Base-by-base conservation (phyloP, 164 flowering plant species). In the Tetrastigma voinierianum region DNA sequence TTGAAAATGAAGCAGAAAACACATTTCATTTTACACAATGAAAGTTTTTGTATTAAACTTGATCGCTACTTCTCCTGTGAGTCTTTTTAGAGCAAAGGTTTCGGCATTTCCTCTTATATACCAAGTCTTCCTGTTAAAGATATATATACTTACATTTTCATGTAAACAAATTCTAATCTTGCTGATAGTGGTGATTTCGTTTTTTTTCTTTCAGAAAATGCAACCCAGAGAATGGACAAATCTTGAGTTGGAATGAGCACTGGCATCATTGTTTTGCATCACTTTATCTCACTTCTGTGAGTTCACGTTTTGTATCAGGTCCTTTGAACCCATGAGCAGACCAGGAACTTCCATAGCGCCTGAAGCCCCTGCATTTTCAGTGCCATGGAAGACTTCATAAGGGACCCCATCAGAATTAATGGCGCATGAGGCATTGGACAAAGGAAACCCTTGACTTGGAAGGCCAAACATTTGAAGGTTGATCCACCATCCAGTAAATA, bases 401-500 rank as follows among this genome's bases (percentile, higher is more conserved):
- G 67, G 83, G 77, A 46, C 77, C 84, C 44, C 76, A 80, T 4
- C 87, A 56, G 86, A 64, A 65, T 47, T 32, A 75, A 47, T 13
- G 91, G 88, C 58, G 84, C 72, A 65, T 63, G 77, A 62, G 86
- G 84, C 74, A 82, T 76, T 21, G 19, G 90, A 54, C 73, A 79
- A 70, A 20, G 85, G 78, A 71, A 74, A 69, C 61, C 87, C 89
- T 74, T 82, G 92, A 67, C 84, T 79, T 52, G 85, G 88, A 53
- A 82, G 72, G 67, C 87, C 91, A 68, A 80, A 82, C 72, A 78
- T 67, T 45, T 70, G 90, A 62, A 74, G 76, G 58, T 74, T 80
- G 40, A 87, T 85, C 81, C 40, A 82, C 78, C 83, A 78, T 73
- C 56, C 87, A 80, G 51, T 71, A 89, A 79, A 46, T 61, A 72